These are phyloP conservation scores for Phytopythium delawarense DNA, from an alignment of 352 stramenopile species.

Conservation along the genomic window DNA sequence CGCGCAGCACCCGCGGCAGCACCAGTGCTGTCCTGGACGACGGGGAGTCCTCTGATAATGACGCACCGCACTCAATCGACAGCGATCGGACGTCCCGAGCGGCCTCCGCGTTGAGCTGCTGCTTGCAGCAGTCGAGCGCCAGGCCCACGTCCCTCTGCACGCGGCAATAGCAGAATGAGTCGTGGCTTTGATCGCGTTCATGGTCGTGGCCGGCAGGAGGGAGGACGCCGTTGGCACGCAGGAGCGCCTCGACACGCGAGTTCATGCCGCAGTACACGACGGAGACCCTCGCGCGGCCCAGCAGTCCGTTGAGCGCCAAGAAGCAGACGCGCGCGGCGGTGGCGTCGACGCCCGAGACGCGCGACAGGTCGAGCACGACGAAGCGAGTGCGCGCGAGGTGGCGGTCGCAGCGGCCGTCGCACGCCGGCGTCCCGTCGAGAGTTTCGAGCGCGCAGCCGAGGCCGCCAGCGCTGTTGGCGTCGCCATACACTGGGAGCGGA, in stretches of 20 bases:
- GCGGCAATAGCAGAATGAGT: constrained; percentile 19
- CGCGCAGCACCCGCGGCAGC: constrained; percentile 36
- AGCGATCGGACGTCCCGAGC: constrained; percentile 17
- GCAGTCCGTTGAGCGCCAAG: constrained; percentile 57
- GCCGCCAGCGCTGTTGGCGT: neutral
- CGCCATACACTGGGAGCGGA: neutral
- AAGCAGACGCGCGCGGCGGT: constrained; percentile 73
- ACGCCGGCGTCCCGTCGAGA: constrained; percentile 32
- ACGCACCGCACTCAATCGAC: constrained; percentile 31
- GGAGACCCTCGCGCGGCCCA: constrained; percentile 39
- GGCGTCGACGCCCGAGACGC: constrained; percentile 75
- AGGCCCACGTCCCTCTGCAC: constrained; percentile 46
- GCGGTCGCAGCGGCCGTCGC: constrained; percentile 17
- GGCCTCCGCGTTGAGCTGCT: constrained; percentile 46
- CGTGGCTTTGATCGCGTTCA: constrained; percentile 4
- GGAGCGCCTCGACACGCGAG: constrained; percentile 44
- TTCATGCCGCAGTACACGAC: constrained; percentile 69
- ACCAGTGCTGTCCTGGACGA: constrained; percentile 20
- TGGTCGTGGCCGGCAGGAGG: neutral
- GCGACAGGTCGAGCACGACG: constrained; percentile 74
- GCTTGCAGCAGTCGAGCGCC: constrained; percentile 61
- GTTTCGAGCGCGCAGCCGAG: constrained; percentile 25
- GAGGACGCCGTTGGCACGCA: constrained; percentile 57
- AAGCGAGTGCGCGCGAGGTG: constrained; percentile 37
- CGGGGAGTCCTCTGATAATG: constrained; percentile 19